Percentiles rank a stretch among this genome's conserved stretches.
These are phyloP conservation scores for Globisporangium spinosum DNA, from an alignment of 352 stramenopile species.

Conservation along the genomic window DNA sequence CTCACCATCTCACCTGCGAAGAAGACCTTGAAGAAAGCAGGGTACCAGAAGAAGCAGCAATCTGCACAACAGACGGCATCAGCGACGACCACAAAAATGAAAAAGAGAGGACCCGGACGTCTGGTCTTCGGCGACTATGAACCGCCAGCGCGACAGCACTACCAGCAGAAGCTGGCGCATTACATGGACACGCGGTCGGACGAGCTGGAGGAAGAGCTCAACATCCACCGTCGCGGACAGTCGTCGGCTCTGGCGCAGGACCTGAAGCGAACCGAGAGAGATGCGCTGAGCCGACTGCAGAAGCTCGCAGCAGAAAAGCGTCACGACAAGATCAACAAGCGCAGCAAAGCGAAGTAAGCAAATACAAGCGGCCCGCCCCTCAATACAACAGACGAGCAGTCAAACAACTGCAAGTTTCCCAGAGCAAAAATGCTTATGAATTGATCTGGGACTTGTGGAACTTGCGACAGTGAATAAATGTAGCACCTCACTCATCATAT, in stretches of 20 bases:
- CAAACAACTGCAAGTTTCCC: background rate
- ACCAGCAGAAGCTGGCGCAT: conserved; percentile 71
- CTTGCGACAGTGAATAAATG: background rate
- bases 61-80: conserved; percentile 12
- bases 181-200: conserved; percentile 69
- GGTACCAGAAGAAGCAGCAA: conserved; percentile 6
- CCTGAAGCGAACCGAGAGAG: conserved; percentile 54
- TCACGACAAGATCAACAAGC: conserved; percentile 74
- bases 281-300: conserved; percentile 56
- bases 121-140: conserved; percentile 72
- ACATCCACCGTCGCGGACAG: conserved; percentile 42
- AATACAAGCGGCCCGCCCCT: background rate
- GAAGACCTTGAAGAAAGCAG: conserved; percentile 25
- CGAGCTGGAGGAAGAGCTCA: conserved; percentile 68
- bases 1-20: conserved; percentile 29
- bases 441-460: conserved; percentile 4
- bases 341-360: conserved; percentile 46
- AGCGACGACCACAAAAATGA: conserved; percentile 18
- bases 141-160: conserved; percentile 56
- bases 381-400: background rate
- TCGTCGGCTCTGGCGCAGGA: conserved; percentile 33
- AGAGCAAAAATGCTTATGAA: conserved; percentile 4
- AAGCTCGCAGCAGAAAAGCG: conserved; percentile 72
- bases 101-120: conserved; percentile 50
- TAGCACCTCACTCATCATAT: conserved; percentile 10